A percentile compares a stretch with the other conserved stretches of the same genome.
These are phyloP conservation scores for Grigorovia transvaalensis DNA, from an alignment of 805 yeast species.

Conservation along the genomic window DNA sequence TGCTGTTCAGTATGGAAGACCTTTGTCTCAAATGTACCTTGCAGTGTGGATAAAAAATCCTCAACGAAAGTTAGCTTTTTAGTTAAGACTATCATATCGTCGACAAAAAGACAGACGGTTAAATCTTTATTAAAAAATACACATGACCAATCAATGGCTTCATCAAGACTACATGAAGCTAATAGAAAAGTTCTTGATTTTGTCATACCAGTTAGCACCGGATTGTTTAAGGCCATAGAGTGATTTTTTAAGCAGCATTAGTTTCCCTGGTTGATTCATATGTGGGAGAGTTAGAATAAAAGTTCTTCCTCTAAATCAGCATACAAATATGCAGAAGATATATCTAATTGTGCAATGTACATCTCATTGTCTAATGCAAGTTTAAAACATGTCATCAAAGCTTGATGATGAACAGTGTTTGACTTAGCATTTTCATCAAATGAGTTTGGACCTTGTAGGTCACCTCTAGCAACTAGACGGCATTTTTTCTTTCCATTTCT, in stretches of 20 bases:
- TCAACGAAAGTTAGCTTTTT: background rate
- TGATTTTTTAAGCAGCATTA: slow-evolving; percentile 4
- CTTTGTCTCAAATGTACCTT: slow-evolving; percentile 6
- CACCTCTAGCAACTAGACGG: slow-evolving; percentile 4
- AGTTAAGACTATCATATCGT: slow-evolving; percentile 8
- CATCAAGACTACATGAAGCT: slow-evolving; percentile 1
- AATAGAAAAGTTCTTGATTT: background rate
- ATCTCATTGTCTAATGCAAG: slow-evolving; percentile 3
- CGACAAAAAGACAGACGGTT: slow-evolving; percentile 5
- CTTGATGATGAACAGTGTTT: too few relatives aligned
- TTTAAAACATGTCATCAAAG: slow-evolving; percentile 8
- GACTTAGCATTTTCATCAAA: slow-evolving; percentile 5
- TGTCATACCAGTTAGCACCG: slow-evolving; percentile 4
- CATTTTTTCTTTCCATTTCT: background rate
- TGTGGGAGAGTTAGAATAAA: slow-evolving; percentile 5
- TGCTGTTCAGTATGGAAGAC: slow-evolving; percentile 1
- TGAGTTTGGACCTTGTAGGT: slow-evolving; percentile 7
- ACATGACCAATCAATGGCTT: slow-evolving; percentile 7
- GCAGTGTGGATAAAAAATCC: background rate
- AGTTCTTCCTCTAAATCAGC: slow-evolving; percentile 1
- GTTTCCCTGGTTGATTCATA: slow-evolving; percentile 1
- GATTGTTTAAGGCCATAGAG: slow-evolving; percentile 3
- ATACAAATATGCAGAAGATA: slow-evolving; percentile 1
- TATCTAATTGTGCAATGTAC: slow-evolving; percentile 5
- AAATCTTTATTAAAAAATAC: slow-evolving; percentile 1